Evolutionary conservation across 2,329 filamentous ascomycete species (phyloP).

Genomic region (Aspergillus floridensis): DNA sequence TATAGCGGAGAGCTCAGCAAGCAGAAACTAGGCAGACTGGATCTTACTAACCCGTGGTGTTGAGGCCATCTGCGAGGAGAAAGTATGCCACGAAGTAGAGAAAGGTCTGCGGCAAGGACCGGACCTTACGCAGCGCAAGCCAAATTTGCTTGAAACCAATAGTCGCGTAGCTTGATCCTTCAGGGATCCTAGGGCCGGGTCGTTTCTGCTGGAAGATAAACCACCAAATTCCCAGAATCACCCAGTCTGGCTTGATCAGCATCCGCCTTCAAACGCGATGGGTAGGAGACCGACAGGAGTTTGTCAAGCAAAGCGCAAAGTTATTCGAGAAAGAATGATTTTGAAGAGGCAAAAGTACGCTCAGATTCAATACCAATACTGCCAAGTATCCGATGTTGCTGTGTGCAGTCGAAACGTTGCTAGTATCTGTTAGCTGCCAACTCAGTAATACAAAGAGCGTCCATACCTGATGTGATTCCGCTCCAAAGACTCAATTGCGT

Average conservation of each 20-base stretch:
- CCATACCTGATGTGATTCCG: constrained; percentile 41
- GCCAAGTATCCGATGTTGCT: constrained; percentile 45
- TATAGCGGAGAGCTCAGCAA: background rate
- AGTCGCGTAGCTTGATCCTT: constrained; percentile 40
- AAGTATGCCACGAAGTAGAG: constrained; percentile 45
- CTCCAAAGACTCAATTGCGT: constrained; percentile 43
- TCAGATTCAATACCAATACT: constrained; percentile 40
- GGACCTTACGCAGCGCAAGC: constrained; percentile 38
- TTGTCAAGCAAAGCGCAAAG: constrained; percentile 41
- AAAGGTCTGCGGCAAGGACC: constrained; percentile 42
- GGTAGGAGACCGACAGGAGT: constrained; percentile 34
- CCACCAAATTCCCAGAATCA: constrained; percentile 44
- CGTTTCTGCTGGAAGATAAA: constrained; percentile 44
- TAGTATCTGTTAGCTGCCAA: constrained; percentile 13
- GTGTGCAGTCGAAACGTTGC: constrained; percentile 44
- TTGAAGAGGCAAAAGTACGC: constrained; percentile 40
- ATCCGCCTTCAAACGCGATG: background rate
- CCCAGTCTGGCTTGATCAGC: constrained; percentile 34
- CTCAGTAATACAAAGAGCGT: background rate
- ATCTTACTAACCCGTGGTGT: constrained; percentile 36
- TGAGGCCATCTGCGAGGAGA: constrained; percentile 43
- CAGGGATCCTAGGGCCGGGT: constrained; percentile 39
- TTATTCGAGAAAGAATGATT: constrained; percentile 39
- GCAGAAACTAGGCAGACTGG: background rate
- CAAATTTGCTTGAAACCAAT: constrained; percentile 45